Conservation (phyloP, 805 yeast species). For the Lachancea fermentati region DNA sequence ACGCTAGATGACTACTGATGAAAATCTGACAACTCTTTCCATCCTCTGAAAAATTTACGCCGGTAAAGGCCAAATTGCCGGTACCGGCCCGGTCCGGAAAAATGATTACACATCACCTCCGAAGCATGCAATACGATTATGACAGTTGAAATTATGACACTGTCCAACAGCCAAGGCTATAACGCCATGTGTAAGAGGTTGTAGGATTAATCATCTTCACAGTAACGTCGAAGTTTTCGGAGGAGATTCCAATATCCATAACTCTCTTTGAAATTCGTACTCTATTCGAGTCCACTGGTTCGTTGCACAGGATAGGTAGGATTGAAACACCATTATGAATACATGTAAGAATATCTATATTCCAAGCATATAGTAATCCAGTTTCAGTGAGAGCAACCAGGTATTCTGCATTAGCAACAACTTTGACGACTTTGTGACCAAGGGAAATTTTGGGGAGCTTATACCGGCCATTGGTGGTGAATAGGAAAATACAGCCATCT, state of each 20-base stretch:
- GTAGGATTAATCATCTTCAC: slow-evolving; percentile 13
- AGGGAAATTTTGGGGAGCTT: slow-evolving; percentile 40
- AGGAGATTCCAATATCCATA: slow-evolving; percentile 8
- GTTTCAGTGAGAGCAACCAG: slow-evolving; percentile 54
- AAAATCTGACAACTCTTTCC: neutral
- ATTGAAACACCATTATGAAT: slow-evolving; percentile 25
- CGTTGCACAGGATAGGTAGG: slow-evolving; percentile 23
- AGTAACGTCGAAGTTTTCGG: slow-evolving; percentile 1
- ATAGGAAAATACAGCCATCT: slow-evolving; percentile 33
- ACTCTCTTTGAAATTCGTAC: slow-evolving; percentile 27
- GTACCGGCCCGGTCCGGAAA: slow-evolving; percentile 2
- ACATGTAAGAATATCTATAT: slow-evolving; percentile 16
- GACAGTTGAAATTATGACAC: neutral
- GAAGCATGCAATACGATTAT: neutral
- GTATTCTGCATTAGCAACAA: slow-evolving; percentile 34
- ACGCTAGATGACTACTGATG: neutral
- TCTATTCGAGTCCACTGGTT: slow-evolving; percentile 22
- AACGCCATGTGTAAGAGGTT: slow-evolving; percentile 18
- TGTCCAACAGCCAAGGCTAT: slow-evolving; percentile 28
- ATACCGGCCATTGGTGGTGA: slow-evolving; percentile 31
- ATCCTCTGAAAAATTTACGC: slow-evolving; percentile 3
- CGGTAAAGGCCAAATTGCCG: slow-evolving; percentile 11
- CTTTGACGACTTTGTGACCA: slow-evolving; percentile 44
- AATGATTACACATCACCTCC: neutral
- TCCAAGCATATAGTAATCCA: slow-evolving; percentile 44